Base-by-base conservation (phyloP, 2,329 filamentous ascomycete species). In the Podosphaera fusca region DNA sequence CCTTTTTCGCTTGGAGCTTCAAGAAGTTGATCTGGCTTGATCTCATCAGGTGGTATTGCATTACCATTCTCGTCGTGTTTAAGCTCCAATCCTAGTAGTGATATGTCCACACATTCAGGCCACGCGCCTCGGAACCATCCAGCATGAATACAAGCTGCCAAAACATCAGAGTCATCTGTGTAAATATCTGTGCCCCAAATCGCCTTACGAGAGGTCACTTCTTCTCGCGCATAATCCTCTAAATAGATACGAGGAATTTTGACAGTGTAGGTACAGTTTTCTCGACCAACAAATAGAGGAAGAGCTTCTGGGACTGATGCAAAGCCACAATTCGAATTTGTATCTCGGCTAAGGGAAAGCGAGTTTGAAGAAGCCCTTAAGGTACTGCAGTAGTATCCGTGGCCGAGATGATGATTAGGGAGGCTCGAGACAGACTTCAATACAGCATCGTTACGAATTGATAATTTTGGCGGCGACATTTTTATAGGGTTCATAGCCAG, bases 101-200 rank as follows among this genome's bases (percentile, higher is more conserved):
- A 72, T 1, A 79, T 73, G 63, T 92, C 85, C 1, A 92, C 78
- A 40, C 87, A 84, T 5, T 88, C 81, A 3, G 80, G 74, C 84
- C 89, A 95, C 64, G 89, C 87, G 38, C 90, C 90, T 47, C 83
- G 81, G 62, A 98, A 84, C 81, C 88, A 96, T 2, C 92, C 92
- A 1, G 82, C 82, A 68, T 98, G 92, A 51, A 98, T 90, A 59
- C 89, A 90, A 1, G 90, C 89, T 0, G 88, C 90, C 31, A 98
- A 77, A 0, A 92, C 81, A 66, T 98, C 92, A 0, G 88, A 95
- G 69, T 98, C 92, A 63, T 98, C 92, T 0, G 88, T 94, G 67
- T 96, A 96, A 5, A 98, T 78, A 42, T 94, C 89, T 0, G 87
- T 92, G 0, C 92, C 92, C 89, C 90, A 98, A 0, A 98, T 69